phyloP scores from a whole-genome alignment of 441 rosid genomes.

The Macaranga tanarius region DNA sequence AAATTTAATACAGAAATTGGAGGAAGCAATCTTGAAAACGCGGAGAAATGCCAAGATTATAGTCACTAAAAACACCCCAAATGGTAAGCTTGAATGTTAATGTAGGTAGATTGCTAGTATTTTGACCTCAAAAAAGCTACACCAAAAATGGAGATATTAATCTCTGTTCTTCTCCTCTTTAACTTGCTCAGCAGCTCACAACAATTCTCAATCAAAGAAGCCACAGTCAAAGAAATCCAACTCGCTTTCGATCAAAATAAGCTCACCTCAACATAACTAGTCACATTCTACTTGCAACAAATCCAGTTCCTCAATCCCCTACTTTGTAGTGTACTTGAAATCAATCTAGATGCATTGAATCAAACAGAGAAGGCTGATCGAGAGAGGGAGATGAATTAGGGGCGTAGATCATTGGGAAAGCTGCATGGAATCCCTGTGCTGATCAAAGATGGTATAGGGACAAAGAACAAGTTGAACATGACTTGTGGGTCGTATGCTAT shows the following conservation, averaged over 20 bases:
- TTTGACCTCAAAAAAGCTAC: not conserved
- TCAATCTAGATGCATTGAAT: constrained; percentile 59
- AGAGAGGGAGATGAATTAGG: constrained; percentile 26
- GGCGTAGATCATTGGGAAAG: constrained; percentile 11
- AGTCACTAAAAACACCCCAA: constrained; percentile 61
- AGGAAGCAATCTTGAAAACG: constrained; percentile 65
- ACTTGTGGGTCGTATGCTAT: constrained; percentile 67
- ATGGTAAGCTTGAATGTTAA: constrained; percentile 39
- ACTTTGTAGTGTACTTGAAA: constrained; percentile 59
- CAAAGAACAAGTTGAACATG: constrained; percentile 69
- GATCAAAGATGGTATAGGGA: constrained; percentile 63
- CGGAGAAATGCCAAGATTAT: constrained; percentile 63
- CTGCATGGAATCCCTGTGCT: constrained; percentile 71
- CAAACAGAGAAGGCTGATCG: constrained; percentile 60
- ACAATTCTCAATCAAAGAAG: constrained; percentile 46
- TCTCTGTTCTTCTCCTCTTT: too few relatives aligned
- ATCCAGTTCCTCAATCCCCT: constrained; percentile 53
- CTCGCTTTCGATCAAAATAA: constrained; percentile 43
- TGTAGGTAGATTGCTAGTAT: not conserved
- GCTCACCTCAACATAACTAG: constrained; percentile 61
- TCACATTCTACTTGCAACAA: constrained; percentile 44
- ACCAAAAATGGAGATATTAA: too few relatives aligned
- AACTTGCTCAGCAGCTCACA: too few relatives aligned
- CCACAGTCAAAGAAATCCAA: constrained; percentile 45
- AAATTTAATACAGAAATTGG: constrained; percentile 37